These are phyloP conservation scores for Sugiyamaella valdiviana DNA, from an alignment of 805 yeast species.

Conservation along the genomic window DNA sequence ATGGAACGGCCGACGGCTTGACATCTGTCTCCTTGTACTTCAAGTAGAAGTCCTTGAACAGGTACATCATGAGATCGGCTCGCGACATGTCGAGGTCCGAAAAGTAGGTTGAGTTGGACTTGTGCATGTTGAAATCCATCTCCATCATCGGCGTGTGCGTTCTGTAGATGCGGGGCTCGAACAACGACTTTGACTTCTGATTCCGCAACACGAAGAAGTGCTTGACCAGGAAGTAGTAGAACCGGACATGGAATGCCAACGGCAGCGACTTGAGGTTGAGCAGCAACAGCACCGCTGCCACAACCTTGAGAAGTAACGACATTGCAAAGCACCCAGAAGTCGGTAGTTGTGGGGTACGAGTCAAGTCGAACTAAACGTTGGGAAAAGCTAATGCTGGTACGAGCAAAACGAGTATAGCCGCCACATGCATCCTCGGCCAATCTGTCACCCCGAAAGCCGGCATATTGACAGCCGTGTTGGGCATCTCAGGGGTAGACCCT, in stretches of 20 bases:
- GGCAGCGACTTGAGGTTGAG: constrained; percentile 62
- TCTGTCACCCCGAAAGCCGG: too few species aligned
- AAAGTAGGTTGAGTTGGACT: constrained; percentile 80
- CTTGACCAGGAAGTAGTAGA: constrained; percentile 44
- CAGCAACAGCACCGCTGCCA: constrained; percentile 26
- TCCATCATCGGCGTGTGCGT: constrained; percentile 71
- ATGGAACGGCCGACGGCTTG: constrained; percentile 24
- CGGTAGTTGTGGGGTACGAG: neutral
- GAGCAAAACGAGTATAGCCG: too few species aligned
- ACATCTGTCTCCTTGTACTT: constrained; percentile 34
- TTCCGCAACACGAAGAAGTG: constrained; percentile 35
- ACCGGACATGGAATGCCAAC: constrained; percentile 56
- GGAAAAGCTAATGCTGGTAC: neutral
- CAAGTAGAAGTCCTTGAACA: constrained; percentile 53
- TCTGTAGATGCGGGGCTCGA: constrained; percentile 38
- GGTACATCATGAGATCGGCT: constrained; percentile 49
- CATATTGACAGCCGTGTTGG: too few species aligned
- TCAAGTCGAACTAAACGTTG: neutral
- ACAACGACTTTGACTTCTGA: constrained; percentile 26
- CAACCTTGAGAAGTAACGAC: constrained; percentile 4
- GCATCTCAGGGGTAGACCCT: too few species aligned
- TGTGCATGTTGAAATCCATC: constrained; percentile 81
- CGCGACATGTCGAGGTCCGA: constrained; percentile 76
- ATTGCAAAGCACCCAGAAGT: neutral
- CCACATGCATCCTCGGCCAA: too few species aligned